Base-by-base conservation (phyloP, 169 alveolate species). In the Theileria orientalis region DNA sequence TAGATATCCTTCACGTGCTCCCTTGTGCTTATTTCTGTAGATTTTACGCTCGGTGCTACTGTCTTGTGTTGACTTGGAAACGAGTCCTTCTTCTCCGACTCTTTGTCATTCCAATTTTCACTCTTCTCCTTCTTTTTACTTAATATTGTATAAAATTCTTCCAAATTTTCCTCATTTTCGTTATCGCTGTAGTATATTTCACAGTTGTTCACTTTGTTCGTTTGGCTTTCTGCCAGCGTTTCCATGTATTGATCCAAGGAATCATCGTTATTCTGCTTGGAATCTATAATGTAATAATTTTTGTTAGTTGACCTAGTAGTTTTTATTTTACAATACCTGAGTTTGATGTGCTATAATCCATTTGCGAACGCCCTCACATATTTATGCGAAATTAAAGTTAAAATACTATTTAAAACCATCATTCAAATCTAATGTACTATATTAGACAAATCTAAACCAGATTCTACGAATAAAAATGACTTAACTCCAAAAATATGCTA, bases 1-100 rank as follows among this genome's bases (percentile, higher is more conserved):
- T 78, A 78, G 29, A 78, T 78, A 41, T 78, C 69, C 52, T 57
- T 47, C 5, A 19, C 32, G 8, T 37, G 27, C 3, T 46, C 60
- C 25, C 52, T 64, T 32, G 73, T 51, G 16, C 47, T 32, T n/a
- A 64, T 49, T 19, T 42, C 57, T 19, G n/a, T n/a, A 29, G 19
- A 33, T 8, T 27, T 49, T 46, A 64, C 14, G n/a, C 47, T 19
- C 0, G 69, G 69, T 35, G 29, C 37, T 2, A 59, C 25, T 59
- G 49, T 32, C 37, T 59, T 59, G 7, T 42, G 44, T 49, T 64
- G 21, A 16, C 23, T 40, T n/a, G n/a, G n/a, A n/a, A n/a, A n/a
- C n/a, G n/a, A n/a, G n/a, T n/a, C n/a, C n/a, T n/a, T n/a, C n/a
- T n/a, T n/a, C 21, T 32, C 69, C 1, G 44, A 32, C 0, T 64